Evolutionary conservation across 768 basidiomycete genomes (phyloP), one percentile per base, ranked within the genome.

Genomic region (Naganishia onofrii): DNA sequence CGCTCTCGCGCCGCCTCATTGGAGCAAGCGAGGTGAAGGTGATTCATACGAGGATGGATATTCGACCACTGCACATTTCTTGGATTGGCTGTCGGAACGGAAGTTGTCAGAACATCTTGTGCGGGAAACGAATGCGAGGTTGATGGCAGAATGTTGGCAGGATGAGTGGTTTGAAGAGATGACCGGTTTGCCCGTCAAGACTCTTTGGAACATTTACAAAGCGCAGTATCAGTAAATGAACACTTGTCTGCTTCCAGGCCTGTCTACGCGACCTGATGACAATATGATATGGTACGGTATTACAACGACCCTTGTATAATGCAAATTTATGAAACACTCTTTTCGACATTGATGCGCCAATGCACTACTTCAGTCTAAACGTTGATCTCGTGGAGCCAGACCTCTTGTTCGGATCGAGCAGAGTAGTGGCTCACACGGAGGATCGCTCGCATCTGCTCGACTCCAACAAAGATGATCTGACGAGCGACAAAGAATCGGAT

Each of bases 401-500:
- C 73, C 60, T 70, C 68, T 63, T 74, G 73, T 44, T 72, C 73
- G 0, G 73, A 68, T 23, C 73, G 56, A 29, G 73, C 71, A 38
- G 71, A 72, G 60, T 70, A 74, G 44, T 56, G 55, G 44, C 68
- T 72, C 42, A 68, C 69, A 0, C 60, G 51, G 6, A 74, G 58
- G 67, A 74, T 48, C 15, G 72, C 66, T 32, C 71, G 68, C 73
- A 74, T 74, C 52, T 74, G 73, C 12, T 70, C 42, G 66, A 70
- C 66, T 32, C 73, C 57, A 53, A 69, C 69, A 66, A 74, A 74
- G 21, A 74, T 44, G 69, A 74, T 70, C 31, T 74, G 58, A 5
- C 73, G 73, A 28, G 73, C 73, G 64, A 74, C 67, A 69, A 70
- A 74, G 73, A 74, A 74, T 23, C 73, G 73, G 69, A 74, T 72